Conservation (phyloP, 2,329 filamentous ascomycete species). For the Chaetomiaceae sp. region DNA sequence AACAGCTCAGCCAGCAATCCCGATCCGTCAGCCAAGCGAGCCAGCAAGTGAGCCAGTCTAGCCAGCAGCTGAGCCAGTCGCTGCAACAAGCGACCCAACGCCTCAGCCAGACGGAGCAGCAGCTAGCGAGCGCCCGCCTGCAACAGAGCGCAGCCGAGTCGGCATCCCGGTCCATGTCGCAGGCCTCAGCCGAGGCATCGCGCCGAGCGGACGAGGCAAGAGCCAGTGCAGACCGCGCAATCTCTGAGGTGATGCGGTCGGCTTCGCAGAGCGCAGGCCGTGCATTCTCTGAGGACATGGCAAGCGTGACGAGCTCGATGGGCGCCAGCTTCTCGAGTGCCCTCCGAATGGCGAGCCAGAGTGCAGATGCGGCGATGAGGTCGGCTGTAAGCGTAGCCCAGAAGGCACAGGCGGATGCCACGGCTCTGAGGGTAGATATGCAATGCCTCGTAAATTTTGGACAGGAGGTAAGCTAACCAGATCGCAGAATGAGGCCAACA, state of each 20-base stretch:
- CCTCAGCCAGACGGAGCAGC: conserved; percentile 24
- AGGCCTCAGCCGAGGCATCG: conserved; percentile 26
- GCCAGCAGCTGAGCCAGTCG: conserved; percentile 32
- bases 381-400: conserved; percentile 29
- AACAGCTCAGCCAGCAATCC: conserved; percentile 28
- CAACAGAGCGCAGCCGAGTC: conserved; percentile 26
- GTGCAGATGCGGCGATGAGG: conserved; percentile 24
- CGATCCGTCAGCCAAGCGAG: conserved; percentile 32
- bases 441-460: neutral
- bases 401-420: conserved; percentile 32
- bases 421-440: conserved; percentile 29
- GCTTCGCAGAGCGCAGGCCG: conserved; percentile 30
- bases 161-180: conserved; percentile 24
- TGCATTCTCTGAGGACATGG: conserved; percentile 27
- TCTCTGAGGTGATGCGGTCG: conserved; percentile 16
- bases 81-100: conserved; percentile 29
- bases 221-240: conserved; percentile 22
- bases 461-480: neutral
- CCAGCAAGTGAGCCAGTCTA: conserved; percentile 33
- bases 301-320: conserved; percentile 29
- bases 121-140: conserved; percentile 20
- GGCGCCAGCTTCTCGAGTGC: conserved; percentile 26
- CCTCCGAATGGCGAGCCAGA: conserved; percentile 29
- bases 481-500: conserved; percentile 30
- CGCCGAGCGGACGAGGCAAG: conserved; percentile 26